Conservation (phyloP, 495 filamentous ascomycete species). For the Immersiella caudata region DNA sequence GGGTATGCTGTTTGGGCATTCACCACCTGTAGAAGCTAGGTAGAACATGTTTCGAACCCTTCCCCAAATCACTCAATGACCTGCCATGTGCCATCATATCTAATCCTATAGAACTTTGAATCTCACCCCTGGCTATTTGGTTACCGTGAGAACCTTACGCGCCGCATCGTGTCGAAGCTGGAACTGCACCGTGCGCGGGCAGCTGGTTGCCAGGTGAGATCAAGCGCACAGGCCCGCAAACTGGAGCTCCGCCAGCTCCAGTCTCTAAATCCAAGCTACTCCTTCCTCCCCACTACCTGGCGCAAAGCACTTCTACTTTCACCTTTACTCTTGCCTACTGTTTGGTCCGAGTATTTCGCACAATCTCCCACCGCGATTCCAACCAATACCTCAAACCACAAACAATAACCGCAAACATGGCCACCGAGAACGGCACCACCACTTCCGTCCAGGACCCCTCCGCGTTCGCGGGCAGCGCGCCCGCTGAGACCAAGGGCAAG, state of each 20-base stretch:
- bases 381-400: constrained; percentile 17
- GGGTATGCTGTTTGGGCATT: no score
- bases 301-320: constrained; percentile 2
- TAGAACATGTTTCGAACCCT: no score
- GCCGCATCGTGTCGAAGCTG: background rate
- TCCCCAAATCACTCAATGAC: no score
- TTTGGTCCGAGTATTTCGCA: background rate
- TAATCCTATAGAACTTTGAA: no score
- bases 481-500: constrained; percentile 46
- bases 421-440: constrained; percentile 43
- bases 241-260: background rate
- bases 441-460: constrained; percentile 28
- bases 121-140: background rate
- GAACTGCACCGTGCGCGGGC: background rate
- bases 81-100: no score
- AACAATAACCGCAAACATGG: constrained; percentile 34
- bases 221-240: background rate
- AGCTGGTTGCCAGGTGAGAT: background rate
- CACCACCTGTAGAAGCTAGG: no score
- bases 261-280: background rate
- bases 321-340: background rate
- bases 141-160: background rate
- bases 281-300: background rate
- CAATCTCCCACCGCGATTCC: background rate
- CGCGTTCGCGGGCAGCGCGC: constrained; percentile 30